Conservation (phyloP, 2,329 filamentous ascomycete species). For the Tolypocladium inflatum region DNA sequence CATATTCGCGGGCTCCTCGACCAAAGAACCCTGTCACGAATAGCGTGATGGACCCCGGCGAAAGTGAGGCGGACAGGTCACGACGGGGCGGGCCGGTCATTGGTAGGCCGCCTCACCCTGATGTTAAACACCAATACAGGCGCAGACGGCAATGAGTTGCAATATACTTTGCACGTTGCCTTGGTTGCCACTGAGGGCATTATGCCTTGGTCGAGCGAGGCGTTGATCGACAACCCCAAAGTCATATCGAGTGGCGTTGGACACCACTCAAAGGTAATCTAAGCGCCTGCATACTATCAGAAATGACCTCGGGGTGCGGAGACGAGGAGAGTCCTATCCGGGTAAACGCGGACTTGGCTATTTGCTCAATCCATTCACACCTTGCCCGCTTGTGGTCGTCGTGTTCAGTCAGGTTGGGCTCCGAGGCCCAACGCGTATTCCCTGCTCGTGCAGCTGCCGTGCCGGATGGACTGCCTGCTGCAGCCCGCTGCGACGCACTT, state of each 20-base stretch:
- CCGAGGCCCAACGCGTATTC: conserved; percentile 1
- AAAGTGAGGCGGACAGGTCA: conserved; percentile 4
- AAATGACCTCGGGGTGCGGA: not conserved
- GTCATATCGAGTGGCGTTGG: not conserved
- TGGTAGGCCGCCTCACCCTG: not conserved
- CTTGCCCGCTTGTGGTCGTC: not conserved
- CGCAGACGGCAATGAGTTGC: not conserved
- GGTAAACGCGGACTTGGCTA: not conserved
- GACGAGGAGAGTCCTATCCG: not conserved
- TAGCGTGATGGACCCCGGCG: not conserved
- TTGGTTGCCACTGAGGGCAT: not conserved
- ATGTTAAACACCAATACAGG: not conserved
- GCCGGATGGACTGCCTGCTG: not conserved
- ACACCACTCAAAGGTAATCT: not conserved
- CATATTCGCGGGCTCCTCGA: not conserved
- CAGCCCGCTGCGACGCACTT: not conserved
- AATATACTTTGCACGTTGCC: not conserved
- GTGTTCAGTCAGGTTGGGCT: conserved; percentile 2
- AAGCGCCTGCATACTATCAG: not conserved
- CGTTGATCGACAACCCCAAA: not conserved
- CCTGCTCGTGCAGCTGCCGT: conserved; percentile 1
- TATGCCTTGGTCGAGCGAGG: not conserved
- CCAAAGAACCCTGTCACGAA: not conserved
- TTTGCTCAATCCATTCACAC: not conserved
- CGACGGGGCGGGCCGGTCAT: not conserved